Base-by-base conservation (phyloP, 1,284 basidiomycete species). In the Ceratobasidium theobromae region DNA sequence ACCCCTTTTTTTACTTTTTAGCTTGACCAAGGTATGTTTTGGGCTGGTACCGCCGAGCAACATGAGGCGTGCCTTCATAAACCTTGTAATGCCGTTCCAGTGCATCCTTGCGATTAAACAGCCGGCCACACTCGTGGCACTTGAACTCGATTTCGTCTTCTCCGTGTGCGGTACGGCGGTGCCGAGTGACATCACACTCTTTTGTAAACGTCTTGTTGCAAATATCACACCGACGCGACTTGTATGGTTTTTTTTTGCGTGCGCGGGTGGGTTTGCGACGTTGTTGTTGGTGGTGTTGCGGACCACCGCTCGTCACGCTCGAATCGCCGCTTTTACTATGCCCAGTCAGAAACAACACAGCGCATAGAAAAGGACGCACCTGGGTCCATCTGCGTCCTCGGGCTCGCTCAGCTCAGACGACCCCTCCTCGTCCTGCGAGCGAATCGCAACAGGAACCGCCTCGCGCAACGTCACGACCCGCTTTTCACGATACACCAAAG, bases 121-220 rank as follows among this genome's bases (percentile, higher is more conserved):
- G 52, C 25, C 58, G 32, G 1, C 58, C 58, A 35, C 58, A 62
- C 25, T 62, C 58, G 25, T 62, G 58, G n/a, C 58, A 62, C 58
- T 62, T 62, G 58, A 62, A 62, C 58, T 62, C 58, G 48, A 62
- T 62, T 25, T 62, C 58, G 35, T 62, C 58, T 27, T 62, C 58
- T 12, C 58, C 58, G 27, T 62, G 58, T 23, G 58, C 58, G 23
- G 58, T 62, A 21, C 58, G 58, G 9, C 58, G 58, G 33, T 62
- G 58, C 9, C 58, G 46, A 4, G 58, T 62, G 4, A 62, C 58
- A 49, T 62, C 58, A 30, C 58, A 62, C 48, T 62, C 58, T 41
- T 62, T 62, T 8, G 58, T 62, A 25, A 62, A 62, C 48, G 58
- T 62, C 58, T 62, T 62, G 58, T 62, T 62, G 58, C 58, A 62